These are phyloP conservation scores for Aureococcus anophagefferens DNA, from an alignment of 108 stramenopile species.

Conservation along the genomic window DNA sequence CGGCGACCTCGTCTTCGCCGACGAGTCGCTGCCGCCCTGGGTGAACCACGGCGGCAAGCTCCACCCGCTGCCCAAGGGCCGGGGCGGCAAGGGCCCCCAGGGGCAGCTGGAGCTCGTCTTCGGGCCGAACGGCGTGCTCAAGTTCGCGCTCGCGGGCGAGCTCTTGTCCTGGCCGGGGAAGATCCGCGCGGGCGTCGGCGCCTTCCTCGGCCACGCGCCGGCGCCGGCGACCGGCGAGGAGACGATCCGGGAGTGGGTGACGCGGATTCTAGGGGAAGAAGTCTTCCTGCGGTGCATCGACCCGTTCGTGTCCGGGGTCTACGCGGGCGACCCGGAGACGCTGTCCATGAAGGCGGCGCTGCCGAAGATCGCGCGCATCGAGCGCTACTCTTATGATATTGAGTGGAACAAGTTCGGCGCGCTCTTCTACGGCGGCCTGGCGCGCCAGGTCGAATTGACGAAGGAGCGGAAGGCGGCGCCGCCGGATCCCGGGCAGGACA, in stretches of 20 bases:
- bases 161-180: constrained; percentile 82
- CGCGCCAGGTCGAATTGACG: constrained; percentile 60
- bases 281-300: constrained; percentile 79
- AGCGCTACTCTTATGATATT: constrained; percentile 51
- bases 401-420: constrained; percentile 71
- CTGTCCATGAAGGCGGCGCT: constrained; percentile 80
- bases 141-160: constrained; percentile 61
- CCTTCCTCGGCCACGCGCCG: constrained; percentile 64
- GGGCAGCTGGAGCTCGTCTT: constrained; percentile 71
- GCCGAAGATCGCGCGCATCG: constrained; percentile 61
- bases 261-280: constrained; percentile 77
- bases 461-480: constrained; percentile 67
- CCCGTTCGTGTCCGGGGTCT: constrained; percentile 90
- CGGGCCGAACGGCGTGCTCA: constrained; percentile 62
- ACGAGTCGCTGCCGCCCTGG: constrained; percentile 70
- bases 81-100: constrained; percentile 64
- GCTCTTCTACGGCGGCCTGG: constrained; percentile 69
- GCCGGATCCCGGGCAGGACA: too few relatives aligned
- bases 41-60: constrained; percentile 56
- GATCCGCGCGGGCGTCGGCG: constrained; percentile 87
- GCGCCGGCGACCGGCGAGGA: constrained; percentile 66
- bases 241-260: constrained; percentile 83
- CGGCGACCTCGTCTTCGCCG: constrained; percentile 80
- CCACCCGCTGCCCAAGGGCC: constrained; percentile 79
- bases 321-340: constrained; percentile 86